Percentiles rank a stretch among this genome's conserved stretches.
phyloP scores from a whole-genome alignment of 805 yeast genomes.

The Vanderwaltozyma verrucispora region DNA sequence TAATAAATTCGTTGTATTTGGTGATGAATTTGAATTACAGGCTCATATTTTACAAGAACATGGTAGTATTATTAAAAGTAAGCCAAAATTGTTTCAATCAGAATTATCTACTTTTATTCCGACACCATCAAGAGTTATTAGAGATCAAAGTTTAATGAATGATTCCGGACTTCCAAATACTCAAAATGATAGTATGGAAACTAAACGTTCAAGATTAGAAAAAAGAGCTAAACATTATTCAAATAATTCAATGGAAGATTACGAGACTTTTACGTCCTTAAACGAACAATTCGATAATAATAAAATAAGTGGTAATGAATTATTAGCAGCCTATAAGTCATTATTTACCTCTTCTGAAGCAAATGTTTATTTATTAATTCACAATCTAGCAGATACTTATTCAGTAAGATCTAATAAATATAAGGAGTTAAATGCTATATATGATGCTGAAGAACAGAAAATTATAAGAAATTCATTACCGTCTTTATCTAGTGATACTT shows the following conservation, averaged over 20 bases:
- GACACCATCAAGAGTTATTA: conserved; percentile 22
- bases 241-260: conserved; percentile 38
- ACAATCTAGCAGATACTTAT: conserved; percentile 50
- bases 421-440: conserved; percentile 29
- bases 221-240: conserved; percentile 80
- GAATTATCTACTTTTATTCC: conserved; percentile 52
- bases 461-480: conserved; percentile 19
- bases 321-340: conserved; percentile 36
- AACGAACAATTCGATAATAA: conserved; percentile 40
- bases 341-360: conserved; percentile 37
- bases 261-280: conserved; percentile 38
- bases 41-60: conserved; percentile 86
- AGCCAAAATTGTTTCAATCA: conserved; percentile 38
- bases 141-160: conserved; percentile 5
- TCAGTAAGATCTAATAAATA: conserved; percentile 37
- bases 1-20: conserved; percentile 83
- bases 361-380: conserved; percentile 47
- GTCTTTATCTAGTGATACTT: conserved; percentile 14
- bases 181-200: conserved; percentile 27
- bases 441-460: conserved; percentile 20
- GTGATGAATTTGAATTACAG: conserved; percentile 73
- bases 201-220: conserved; percentile 54
- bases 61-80: conserved; percentile 23
- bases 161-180: neutral
- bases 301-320: conserved; percentile 37